These are phyloP conservation scores for Syzygium syzygioides DNA, from an alignment of 441 rosid genomes.

Conservation along the genomic window DNA sequence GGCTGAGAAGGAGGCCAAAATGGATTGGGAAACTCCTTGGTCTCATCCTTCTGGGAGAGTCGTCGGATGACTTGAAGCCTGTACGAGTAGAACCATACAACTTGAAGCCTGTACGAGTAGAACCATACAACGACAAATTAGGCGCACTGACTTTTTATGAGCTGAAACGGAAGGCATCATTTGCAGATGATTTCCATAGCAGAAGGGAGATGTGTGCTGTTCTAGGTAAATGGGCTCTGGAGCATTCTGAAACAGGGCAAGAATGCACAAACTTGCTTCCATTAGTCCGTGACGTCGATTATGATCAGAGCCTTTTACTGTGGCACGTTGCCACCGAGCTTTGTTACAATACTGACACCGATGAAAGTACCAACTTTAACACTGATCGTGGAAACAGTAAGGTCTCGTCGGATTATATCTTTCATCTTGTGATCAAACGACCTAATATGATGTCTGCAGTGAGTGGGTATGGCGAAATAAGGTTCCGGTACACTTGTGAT, in stretches of 20 bases:
- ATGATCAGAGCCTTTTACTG: background rate
- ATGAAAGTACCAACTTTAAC: background rate
- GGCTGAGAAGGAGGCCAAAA: background rate
- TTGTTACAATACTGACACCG: accelerated
- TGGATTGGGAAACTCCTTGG: background rate
- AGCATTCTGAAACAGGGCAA: accelerated
- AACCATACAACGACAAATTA: background rate
- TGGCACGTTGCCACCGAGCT: background rate
- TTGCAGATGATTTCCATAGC: accelerated
- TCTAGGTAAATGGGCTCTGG: background rate
- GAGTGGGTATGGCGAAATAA: background rate
- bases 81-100: too few relatives aligned
- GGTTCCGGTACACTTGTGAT: background rate
- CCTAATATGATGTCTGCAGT: background rate
- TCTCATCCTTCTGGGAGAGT: background rate
- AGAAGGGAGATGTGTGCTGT: background rate
- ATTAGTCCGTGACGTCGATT: background rate
- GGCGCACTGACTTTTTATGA: background rate
- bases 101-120: too few relatives aligned
- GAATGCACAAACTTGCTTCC: background rate
- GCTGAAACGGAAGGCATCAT: background rate
- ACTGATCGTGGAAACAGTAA: background rate
- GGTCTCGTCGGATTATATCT: background rate
- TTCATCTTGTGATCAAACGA: background rate
- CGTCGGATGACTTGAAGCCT: background rate